phyloP scores from a whole-genome alignment of 495 filamentous ascomycete species.

The Trichodelitschia bisporula region DNA sequence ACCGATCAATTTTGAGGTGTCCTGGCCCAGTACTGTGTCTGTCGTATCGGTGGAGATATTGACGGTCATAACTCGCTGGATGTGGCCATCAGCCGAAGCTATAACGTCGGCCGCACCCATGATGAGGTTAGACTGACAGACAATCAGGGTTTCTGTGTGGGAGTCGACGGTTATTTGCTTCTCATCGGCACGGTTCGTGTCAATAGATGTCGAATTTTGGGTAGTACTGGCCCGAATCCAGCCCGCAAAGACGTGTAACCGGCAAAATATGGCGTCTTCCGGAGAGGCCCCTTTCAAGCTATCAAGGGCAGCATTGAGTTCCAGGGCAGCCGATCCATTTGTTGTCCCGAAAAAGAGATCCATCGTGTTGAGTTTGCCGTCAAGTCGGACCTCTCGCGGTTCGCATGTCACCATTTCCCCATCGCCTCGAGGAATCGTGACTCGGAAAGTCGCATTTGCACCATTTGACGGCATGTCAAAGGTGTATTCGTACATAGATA shows the following conservation, averaged over 20 bases:
- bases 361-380: too few species aligned
- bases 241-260: not conserved
- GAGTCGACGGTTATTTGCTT: not conserved
- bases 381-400: too few species aligned
- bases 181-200: not conserved
- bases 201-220: not conserved
- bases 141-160: not conserved
- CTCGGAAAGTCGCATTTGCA: not conserved
- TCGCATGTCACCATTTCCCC: slow-evolving; percentile 1
- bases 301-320: not conserved
- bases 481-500: not conserved
- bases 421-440: slow-evolving; percentile 1
- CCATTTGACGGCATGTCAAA: not conserved
- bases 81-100: not conserved
- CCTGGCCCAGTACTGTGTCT: not conserved
- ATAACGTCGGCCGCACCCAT: not conserved
- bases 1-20: not conserved
- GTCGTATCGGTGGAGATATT: not conserved
- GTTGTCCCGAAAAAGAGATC: not conserved
- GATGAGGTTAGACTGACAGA: not conserved
- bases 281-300: not conserved
- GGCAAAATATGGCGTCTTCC: not conserved
- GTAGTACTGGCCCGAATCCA: not conserved
- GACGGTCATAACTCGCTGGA: not conserved
- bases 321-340: not conserved